Base-by-base conservation (phyloP, 2,329 filamentous ascomycete species). In the Xylariaceae sp. region DNA sequence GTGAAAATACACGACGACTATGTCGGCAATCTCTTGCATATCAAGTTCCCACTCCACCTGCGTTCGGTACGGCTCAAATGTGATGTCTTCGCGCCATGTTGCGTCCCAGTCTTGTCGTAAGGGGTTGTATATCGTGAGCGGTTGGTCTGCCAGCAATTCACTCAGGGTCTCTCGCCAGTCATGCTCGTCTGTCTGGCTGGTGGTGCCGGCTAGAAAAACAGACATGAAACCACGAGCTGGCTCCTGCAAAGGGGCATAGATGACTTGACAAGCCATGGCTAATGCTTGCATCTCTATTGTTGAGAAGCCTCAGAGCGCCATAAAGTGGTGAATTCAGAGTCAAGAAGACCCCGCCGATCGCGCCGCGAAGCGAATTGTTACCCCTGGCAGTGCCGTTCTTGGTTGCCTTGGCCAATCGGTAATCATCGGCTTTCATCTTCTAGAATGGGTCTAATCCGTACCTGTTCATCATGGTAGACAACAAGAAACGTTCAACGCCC, bases 1-100 rank as follows among this genome's bases (percentile, higher is more conserved):
- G 51, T 82, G 77, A 58, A 87, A 83, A 69, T 81, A 84, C 56
- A 88, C 74, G 23, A 81, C 79, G 5, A 87, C 73, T 4, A 87
- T 66, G 64, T 80, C 76, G 0, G 82, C 81, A 1, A 63, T 61
- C 11, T 82, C 78, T 63, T 84, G 79, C 70, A 77, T 82, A 13
- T 79, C 74, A 1, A 88, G 74, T 73, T 88, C 86, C 85, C 86
- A 88, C 35, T 77, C 55, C 1, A 65, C 62, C 68, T 88, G 86
- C 45, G 78, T 71, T 7, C 70, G 70, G 71, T 82, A 87, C 0
- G 73, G 76, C 2, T 64, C 62, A 59, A 78, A 78, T 0, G 72
- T 69, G 15, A 78, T 72, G 53, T 84, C 78, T 56, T 85, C 80
- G 11, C 63, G 71, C 78, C 81, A 84, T 1, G 72, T 76, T 7